phyloP scores from a whole-genome alignment of 2,329 filamentous ascomycete species.

The Diaporthe caulivora region DNA sequence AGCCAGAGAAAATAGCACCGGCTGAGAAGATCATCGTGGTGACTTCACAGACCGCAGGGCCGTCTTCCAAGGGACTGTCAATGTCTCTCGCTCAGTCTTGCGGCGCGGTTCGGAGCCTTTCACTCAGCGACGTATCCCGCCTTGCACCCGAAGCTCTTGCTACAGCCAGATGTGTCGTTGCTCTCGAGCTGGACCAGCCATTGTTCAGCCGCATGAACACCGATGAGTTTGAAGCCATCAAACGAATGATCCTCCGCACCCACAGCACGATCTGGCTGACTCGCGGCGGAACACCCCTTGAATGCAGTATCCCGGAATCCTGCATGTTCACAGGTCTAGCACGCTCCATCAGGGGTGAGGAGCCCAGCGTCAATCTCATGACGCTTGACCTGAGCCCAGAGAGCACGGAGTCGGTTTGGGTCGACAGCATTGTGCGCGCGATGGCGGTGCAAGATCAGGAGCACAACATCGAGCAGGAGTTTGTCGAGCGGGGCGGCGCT shows the following conservation, averaged over 20 bases:
- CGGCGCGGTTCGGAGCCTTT: neutral
- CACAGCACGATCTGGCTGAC: slow-evolving; percentile 45
- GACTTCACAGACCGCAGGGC: neutral
- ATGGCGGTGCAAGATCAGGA: slow-evolving; percentile 41
- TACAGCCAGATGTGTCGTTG: slow-evolving; percentile 45
- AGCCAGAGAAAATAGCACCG: neutral
- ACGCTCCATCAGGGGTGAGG: slow-evolving; percentile 42
- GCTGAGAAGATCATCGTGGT: neutral
- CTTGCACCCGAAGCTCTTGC: neutral
- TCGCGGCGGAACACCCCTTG: slow-evolving; percentile 38
- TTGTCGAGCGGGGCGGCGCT: slow-evolving; percentile 44
- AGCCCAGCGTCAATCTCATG: slow-evolving; percentile 42
- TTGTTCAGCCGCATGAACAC: slow-evolving; percentile 43
- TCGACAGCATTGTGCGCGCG: neutral
- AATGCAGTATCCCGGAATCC: slow-evolving; percentile 41
- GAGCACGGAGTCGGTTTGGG: neutral
- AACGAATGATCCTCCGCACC: slow-evolving; percentile 32
- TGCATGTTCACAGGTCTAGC: slow-evolving; percentile 43
- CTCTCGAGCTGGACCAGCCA: slow-evolving; percentile 46
- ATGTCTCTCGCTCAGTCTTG: neutral
- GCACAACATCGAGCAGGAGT: slow-evolving; percentile 46
- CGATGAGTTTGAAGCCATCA: slow-evolving; percentile 41
- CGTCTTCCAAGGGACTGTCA: slow-evolving; percentile 2
- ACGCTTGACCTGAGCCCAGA: slow-evolving; percentile 41
- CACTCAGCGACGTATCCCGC: neutral